Percentiles rank a stretch among this genome's conserved stretches.
phyloP scores from a whole-genome alignment of 208 protist genomes.

The Leptomonas seymouri region DNA sequence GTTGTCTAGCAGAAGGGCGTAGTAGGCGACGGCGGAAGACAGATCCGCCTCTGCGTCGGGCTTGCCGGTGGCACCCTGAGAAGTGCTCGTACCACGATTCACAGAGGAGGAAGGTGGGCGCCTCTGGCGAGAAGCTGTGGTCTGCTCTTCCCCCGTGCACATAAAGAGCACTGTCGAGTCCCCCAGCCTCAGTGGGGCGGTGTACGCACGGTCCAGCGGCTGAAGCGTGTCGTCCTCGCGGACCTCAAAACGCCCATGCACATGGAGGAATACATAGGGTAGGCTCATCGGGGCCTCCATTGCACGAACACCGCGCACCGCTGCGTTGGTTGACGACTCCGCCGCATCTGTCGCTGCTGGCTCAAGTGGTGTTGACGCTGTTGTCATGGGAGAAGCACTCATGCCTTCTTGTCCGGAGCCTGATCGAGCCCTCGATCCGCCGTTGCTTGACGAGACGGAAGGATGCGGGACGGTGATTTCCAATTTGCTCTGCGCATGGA shows the following conservation, averaged over 20 bases:
- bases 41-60: not conserved
- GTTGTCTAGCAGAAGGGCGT: constrained; percentile 11
- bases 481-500: constrained; percentile 33
- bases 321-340: not conserved
- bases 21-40: constrained; percentile 3
- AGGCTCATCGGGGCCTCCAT: constrained; percentile 10
- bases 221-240: constrained; percentile 27
- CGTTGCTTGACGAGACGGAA: not conserved
- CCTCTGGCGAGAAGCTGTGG: not conserved
- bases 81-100: not conserved
- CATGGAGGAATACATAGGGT: constrained; percentile 17
- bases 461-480: not conserved
- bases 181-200: not conserved
- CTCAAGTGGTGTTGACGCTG: not conserved
- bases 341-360: not conserved
- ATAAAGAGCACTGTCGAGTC: constrained; percentile 11
- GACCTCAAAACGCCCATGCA: constrained; percentile 13
- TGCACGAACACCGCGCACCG: constrained; percentile 5
- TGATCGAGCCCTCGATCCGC: not conserved
- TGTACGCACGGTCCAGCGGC: constrained; percentile 8
- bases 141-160: constrained; percentile 22
- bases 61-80: not conserved
- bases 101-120: not conserved
- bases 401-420: not conserved
- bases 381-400: not conserved